A percentile compares a stretch with the other conserved stretches of the same genome.
These are phyloP conservation scores for Pseudonectria foliicola DNA, from an alignment of 2,329 filamentous ascomycete species.

Conservation along the genomic window DNA sequence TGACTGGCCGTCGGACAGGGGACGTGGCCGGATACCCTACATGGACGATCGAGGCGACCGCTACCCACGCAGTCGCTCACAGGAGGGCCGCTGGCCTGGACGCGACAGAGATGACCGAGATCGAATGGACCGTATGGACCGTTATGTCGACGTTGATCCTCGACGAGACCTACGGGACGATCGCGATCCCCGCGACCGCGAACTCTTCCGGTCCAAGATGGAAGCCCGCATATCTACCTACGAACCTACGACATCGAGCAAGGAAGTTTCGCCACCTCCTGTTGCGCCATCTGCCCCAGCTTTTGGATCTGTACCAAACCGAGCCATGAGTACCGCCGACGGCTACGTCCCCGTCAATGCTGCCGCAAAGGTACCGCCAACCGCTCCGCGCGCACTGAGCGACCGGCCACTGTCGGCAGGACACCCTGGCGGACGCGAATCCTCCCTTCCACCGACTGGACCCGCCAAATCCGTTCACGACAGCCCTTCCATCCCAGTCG, in stretches of 20 bases:
- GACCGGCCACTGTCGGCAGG: conserved; percentile 42
- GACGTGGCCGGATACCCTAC: conserved; percentile 50
- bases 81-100: conserved; percentile 50
- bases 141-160: conserved; percentile 33
- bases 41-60: conserved; percentile 52
- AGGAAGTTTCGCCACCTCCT: conserved; percentile 51
- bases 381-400: conserved; percentile 44
- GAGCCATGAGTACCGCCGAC: conserved; percentile 30
- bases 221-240: conserved; percentile 43
- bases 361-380: conserved; percentile 45
- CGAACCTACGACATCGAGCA: conserved; percentile 38
- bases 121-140: conserved; percentile 34
- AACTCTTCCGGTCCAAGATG: conserved; percentile 41
- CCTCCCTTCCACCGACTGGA: conserved; percentile 29
- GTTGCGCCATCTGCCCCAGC: conserved; percentile 51
- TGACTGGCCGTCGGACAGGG: conserved; percentile 37
- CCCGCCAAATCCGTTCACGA: conserved; percentile 37
- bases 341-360: conserved; percentile 21
- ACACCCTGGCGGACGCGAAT: conserved; percentile 30
- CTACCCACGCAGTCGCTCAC: conserved; percentile 59
- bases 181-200: conserved; percentile 39
- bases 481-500: conserved; percentile 43
- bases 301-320: conserved; percentile 48
- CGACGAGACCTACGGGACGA: conserved; percentile 41
- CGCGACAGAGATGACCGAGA: conserved; percentile 52